These are phyloP conservation scores for Trametes villosa DNA, from an alignment of 768 basidiomycete species.

Conservation along the genomic window DNA sequence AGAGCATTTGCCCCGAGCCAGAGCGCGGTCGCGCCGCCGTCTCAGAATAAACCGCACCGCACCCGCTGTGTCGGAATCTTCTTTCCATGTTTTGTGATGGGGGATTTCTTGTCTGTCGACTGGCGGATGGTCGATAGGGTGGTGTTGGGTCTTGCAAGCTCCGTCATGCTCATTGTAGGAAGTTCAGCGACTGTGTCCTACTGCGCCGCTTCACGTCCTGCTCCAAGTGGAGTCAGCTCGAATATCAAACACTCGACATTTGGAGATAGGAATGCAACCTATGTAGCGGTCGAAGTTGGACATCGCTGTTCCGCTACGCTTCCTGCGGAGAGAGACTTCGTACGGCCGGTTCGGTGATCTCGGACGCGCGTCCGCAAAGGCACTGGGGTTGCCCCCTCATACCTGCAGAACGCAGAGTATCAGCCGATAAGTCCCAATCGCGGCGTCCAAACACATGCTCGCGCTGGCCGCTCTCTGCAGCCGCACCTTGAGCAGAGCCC, in stretches of 20 bases:
- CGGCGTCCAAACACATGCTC: neutral
- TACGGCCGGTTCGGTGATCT: neutral
- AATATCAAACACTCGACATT: neutral
- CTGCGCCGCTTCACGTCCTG: neutral
- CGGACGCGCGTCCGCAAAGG: neutral
- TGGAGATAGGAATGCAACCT: neutral
- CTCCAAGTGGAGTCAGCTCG: neutral
- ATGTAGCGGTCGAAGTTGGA: neutral
- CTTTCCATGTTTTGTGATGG: neutral
- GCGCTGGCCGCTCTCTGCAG: no score
- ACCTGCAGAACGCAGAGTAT: neutral
- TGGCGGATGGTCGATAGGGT: no score
- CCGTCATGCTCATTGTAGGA: no score
- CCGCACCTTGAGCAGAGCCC: neutral
- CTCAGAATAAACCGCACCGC: constrained; percentile 6
- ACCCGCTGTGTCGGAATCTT: neutral
- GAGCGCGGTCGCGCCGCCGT: constrained; percentile 3
- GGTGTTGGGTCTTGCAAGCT: no score
- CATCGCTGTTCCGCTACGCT: neutral
- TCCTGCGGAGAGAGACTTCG: neutral
- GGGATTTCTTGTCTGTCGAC: neutral
- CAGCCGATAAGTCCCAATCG: neutral
- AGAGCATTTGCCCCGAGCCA: constrained; percentile 1
- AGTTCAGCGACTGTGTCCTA: no score
- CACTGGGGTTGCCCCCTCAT: neutral